Base-by-base conservation (phyloP, 2,329 filamentous ascomycete species). In the Biscogniauxia sp. region DNA sequence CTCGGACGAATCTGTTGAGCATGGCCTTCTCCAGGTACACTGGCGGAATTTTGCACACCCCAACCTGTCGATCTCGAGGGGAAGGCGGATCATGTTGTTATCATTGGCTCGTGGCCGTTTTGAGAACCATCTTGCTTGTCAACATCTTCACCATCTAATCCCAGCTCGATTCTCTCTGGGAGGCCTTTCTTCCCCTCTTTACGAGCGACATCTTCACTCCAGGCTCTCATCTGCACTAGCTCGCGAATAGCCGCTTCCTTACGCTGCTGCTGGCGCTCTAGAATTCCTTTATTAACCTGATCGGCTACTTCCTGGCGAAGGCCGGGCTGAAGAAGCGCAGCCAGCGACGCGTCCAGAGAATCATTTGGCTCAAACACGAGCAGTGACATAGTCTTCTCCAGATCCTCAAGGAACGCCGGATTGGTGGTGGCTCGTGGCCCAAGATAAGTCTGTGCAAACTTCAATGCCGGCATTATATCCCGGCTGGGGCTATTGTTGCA, bases 371-470 rank as follows among this genome's bases (percentile, higher is more conserved):
- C 88, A 68, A 97, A 97, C 51, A 99, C 89, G 49, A 99, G 81
- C 50, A 99, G 83, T 0, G 92, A 90, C 88, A 99, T 97, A 0
- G 95, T 97, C 72, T 89, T 86, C 76, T 99, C 95, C 11, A 99
- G 82, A 63, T 96, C 93, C 65, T 90, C 86, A 13, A 97, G 82
- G 66, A 97, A 98, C 52, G 89, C 86, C 3, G 86, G 84, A 66
- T 93, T 92, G 5, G 87, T 91, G 0, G 93, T 88, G 7, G 94
- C 95, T 58, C 92, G 88, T 3, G 95, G 93, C 11, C 92, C 93
- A 15, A 99, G 84, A 69, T 97, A 90, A 41, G 88, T 86, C 0
- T 90, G 93, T 1, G 95, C 95, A 76, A 99, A 99, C 61, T 88
- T 87, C 56, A 99, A 78, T 1, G 93, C 95, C 6, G 89, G 87